Base-by-base conservation (phyloP, 768 basidiomycete species). In the Tephrocybe sp. region DNA sequence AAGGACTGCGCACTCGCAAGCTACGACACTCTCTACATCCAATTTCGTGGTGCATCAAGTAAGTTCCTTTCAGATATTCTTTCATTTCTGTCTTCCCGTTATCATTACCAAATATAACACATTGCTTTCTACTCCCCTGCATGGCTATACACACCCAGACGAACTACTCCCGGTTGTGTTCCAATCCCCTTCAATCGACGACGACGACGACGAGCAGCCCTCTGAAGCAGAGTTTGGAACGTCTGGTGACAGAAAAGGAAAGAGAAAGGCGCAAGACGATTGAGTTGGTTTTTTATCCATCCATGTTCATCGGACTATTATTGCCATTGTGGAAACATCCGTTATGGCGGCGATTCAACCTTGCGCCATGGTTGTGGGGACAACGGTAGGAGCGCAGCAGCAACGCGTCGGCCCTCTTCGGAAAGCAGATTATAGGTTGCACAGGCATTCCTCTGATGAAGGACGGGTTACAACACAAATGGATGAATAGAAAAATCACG, bases 351-450 rank as follows among this genome's bases (percentile, higher is more conserved):
- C 25, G 51, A 24, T 47, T 56, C 53, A 34, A 61, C 54, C 60
- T 72, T 76, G 37, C 66, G 64, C 88, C 86, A 88, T n/a, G 65
- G 37, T 27, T 70, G 72, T 36, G 76, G 74, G 6, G 71, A 66
- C 15, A 84, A 56, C 3, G 94, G 93, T 16, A 94, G 73, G n/a
- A 97, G 67, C 2, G 94, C 94, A 12, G 91, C 94, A 33, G 93
- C 91, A 11, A 97, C 91, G 21, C 88, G 84, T 45, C 95, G 76
- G 6, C 95, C 95, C 69, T 99, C 95, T 65, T 99, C 95, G 0
- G 87, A 69, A 39, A 99, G 76, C 19, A 99, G 65, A 65, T 99
- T 97, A 67, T 94, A 99, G 0, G 95, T 97, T 22, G 94, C 87
- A 59, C 91, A 94, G 15, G 94, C 95, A 63, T 94, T 97, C 60